Base-by-base conservation (phyloP, 176 grass and related monocot genomes). In the Musa itinerans region DNA sequence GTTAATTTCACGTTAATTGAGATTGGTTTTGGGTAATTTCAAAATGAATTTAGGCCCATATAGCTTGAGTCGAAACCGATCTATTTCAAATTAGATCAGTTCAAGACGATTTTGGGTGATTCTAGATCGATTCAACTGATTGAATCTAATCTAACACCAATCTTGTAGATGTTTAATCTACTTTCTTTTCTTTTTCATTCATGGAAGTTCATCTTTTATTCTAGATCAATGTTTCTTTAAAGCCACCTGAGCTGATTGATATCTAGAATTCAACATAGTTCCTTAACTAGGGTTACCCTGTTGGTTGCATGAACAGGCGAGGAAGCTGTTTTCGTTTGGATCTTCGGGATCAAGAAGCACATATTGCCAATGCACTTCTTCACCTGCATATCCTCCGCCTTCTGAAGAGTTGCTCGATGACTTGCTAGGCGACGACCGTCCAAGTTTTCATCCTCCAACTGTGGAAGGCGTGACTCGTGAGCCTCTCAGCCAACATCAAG, bases 321-420 rank as follows among this genome's bases (percentile, higher is more conserved):
- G 84, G 81, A 86, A 85, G 70, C 87, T 89, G 79, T 89, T 93
- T 78, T 50, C 80, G 11, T 93, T 93, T 69, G 72, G 86, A 70
- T 89, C 87, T 9, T 87, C 81, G 65, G 83, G 78, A 80, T 65
- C 75, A 11, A 50, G 10, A 50, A 66, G 43, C 53, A 54, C 21
- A 5, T 29, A 78, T 54, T 11, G 22, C 22, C 63, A 27, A 9
- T 1, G 21, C 1, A 13, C 10, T 26, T 11, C 22, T 26, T 65
- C 13, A 20, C 63, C 63, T 15, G 17, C 63, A 11, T 29, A 29
- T 3, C 62, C 50, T 67, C 75, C 75, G 11, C 62, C 75, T 62
- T 48, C 62, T 69, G 24, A 24, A 1, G 24, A 24, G 24, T 24
- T 24, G 24, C 24, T 24, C 1, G 19, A 50, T 56, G 78, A 85